Conservation (phyloP, 129 eudicot species). For the Helianthus annuus region HanXRQr2.0-SUNRISE NC_035438.2:59178597-59179096, state of each 20-base stretch:
- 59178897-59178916: not conserved
- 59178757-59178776: slow-evolving; percentile 42
- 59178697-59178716: slow-evolving; percentile 35
- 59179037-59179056: too few species aligned
- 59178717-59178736: slow-evolving; percentile 39
- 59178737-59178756: slow-evolving; percentile 38
- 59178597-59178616: slow-evolving; percentile 9
- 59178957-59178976: too few species aligned
- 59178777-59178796: slow-evolving; percentile 15
- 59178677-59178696: slow-evolving; percentile 40
- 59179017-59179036: too few species aligned
- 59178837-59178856: not conserved
- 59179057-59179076: too few species aligned
- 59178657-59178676: slow-evolving; percentile 29
- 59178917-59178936: too few species aligned
- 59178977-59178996: too few species aligned
- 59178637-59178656: slow-evolving; percentile 1
- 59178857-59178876: not conserved
- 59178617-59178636: not conserved
- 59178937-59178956: too few species aligned
- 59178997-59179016: too few species aligned
- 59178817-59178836: not conserved
- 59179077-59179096: too few species aligned
- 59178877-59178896: not conserved
- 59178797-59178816: not conserved